phyloP scores from a whole-genome alignment of 768 basidiomycete species.

The Pleurotus citrinopileatus region DNA sequence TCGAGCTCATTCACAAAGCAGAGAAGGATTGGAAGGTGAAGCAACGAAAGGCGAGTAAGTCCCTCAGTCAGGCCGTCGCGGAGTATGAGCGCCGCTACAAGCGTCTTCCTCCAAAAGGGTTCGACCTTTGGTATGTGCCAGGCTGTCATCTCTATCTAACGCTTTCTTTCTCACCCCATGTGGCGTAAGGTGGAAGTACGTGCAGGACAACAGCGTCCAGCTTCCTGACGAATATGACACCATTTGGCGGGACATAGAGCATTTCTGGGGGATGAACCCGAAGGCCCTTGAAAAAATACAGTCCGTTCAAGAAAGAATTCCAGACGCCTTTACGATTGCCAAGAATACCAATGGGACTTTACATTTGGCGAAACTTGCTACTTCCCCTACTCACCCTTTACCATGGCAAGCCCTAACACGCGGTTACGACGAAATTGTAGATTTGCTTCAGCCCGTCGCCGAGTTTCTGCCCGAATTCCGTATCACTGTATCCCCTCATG shows the following conservation, averaged over 20 bases:
- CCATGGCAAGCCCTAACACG: conserved; percentile 21
- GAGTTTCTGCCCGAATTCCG: conserved; percentile 42
- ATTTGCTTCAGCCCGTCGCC: conserved; percentile 39
- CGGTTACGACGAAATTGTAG: conserved; percentile 31
- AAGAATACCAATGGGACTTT: conserved; percentile 28
- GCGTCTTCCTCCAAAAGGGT: conserved; percentile 77
- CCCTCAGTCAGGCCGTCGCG: conserved; percentile 67
- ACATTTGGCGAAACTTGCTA: conserved; percentile 1
- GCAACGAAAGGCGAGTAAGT: conserved; percentile 66
- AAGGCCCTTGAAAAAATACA: conserved; percentile 31
- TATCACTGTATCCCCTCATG: conserved; percentile 50
- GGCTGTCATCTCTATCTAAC: conserved; percentile 24
- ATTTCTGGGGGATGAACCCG: conserved; percentile 69
- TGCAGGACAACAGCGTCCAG: conserved; percentile 59
- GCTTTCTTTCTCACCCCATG: background rate
- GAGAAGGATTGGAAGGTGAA: conserved; percentile 62
- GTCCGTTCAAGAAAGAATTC: conserved; percentile 32
- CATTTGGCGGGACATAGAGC: conserved; percentile 69
- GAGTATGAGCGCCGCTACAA: conserved; percentile 79
- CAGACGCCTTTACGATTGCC: conserved; percentile 37
- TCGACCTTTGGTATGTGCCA: conserved; percentile 71
- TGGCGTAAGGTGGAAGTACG: conserved; percentile 40
- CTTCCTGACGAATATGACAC: conserved; percentile 85
- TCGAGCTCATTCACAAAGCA: conserved; percentile 69
- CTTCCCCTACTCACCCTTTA: conserved; percentile 27